phyloP scores from a whole-genome alignment of 805 yeast species.

The Clavispora vitiphila region DNA sequence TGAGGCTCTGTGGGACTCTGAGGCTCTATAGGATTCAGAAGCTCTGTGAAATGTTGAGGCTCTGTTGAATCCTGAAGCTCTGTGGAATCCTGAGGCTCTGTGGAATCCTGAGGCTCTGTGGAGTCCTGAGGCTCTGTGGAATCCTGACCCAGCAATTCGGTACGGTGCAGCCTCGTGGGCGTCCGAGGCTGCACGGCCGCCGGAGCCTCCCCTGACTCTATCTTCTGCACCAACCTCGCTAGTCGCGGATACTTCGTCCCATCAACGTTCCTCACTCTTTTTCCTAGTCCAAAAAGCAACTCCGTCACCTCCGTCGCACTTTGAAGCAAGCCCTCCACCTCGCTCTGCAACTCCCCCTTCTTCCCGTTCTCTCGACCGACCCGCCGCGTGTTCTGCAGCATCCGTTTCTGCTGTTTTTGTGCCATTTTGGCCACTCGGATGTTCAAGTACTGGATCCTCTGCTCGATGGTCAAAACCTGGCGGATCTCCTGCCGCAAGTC shows the following conservation, averaged over 20 bases:
- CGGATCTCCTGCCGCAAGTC: slow-evolving; percentile 34
- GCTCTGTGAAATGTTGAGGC: too few relatives aligned
- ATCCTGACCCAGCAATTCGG: too few relatives aligned
- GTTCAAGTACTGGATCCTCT: slow-evolving; percentile 37
- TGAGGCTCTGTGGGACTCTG: too few relatives aligned
- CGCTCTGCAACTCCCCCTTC: background rate
- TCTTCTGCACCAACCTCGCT: background rate
- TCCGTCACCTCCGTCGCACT: background rate
- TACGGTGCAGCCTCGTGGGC: too few relatives aligned
- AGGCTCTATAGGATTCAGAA: too few relatives aligned
- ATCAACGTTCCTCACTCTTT: slow-evolving; percentile 3
- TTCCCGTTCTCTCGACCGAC: background rate
- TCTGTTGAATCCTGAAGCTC: too few relatives aligned
- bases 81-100: too few relatives aligned
- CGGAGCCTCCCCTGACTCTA: background rate
- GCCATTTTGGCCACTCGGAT: slow-evolving; percentile 30
- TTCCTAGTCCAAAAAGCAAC: slow-evolving; percentile 2
- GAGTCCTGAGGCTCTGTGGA: too few relatives aligned
- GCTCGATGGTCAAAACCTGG: slow-evolving; percentile 31
- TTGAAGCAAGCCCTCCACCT: slow-evolving; percentile 1
- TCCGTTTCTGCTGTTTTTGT: slow-evolving; percentile 14
- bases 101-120: too few relatives aligned
- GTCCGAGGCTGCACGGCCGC: too few relatives aligned
- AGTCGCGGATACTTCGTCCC: slow-evolving; percentile 6
- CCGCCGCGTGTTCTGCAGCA: slow-evolving; percentile 1